Base-by-base conservation (phyloP, 768 basidiomycete species). In the Collybia sordida region DNA sequence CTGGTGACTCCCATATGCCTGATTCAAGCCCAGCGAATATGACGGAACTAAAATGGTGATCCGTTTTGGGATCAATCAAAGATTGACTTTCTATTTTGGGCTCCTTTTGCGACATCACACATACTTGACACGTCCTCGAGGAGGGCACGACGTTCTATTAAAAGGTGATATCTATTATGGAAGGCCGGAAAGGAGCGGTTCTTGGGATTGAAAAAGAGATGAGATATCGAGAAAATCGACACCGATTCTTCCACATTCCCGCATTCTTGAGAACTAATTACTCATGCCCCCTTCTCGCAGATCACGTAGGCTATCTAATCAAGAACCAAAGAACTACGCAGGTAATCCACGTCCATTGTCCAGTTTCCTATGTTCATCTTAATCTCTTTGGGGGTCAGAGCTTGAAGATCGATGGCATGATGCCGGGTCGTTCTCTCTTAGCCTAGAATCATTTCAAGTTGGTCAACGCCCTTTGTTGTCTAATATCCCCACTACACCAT, bases 251-350 rank as follows among this genome's bases (percentile, higher is more conserved):
- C 9, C 31, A 12, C 31, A 3, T 14, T 31, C 31, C 11, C 14
- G 6, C 31, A 6, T 3, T 14, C 31, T 14, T 11, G 3, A 3
- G 3, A 31, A 6, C 11, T 3, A 31, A 14, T 31, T 28, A 14
- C 27, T 36, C 46, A 59, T 59, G 56, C 53, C 57, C 24, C 42
- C 45, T 36, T 49, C 59, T 38, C 73, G 77, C 44, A 72, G 66
- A 50, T 81, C 78, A 21, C 73, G 75, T 35, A 65, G 77, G 40
- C 60, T 77, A 15, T 76, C 75, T 11, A 68, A 62, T 49, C 73
- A 68, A 59, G 64, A 64, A 8, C 72, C 74, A 18, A 55, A 59
- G 53, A 51, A 47, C 24, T 62, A 71, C 36, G 64, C 69, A 59
- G 66, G 60, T 68, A 42, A 42, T 58, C 42, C 63, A 22, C 39